Evolutionary conservation across 768 basidiomycete species (phyloP), one percentile per base, ranked within the genome.

Genomic region (Clitopilus hobsonii): DNA sequence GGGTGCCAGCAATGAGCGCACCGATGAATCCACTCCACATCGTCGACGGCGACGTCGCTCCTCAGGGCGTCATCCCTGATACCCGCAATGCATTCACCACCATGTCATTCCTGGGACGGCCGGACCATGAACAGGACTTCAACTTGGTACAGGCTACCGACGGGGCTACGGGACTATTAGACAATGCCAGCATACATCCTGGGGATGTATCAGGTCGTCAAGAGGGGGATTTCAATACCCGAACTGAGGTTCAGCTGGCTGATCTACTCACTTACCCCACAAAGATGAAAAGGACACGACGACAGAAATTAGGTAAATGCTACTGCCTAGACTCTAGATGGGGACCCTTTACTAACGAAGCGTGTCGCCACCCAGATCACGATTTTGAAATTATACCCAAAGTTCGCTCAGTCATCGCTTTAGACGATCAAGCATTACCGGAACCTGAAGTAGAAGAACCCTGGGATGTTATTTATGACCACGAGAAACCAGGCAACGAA

Each of bases 361-460:
- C 24, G 14, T 27, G 11, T 41, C 18, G n/a, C n/a, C 41, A 18
- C n/a, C 18, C 58, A 76, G 82, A 74, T 24, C 73, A 73, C 30
- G 83, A 83, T 53, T 86, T 83, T 58, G 83, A 85, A 68, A 63
- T 84, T 23, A 67, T 86, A 10, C 82, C 82, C 3, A 72, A 70
- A 28, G 64, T 81, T 38, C 80, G 75, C 26, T 73, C 78, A 28
- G 83, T 86, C 47, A 82, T 86, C 56, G 81, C 74, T 25, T 69
- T 86, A 36, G 83, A 85, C 60, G 84, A 86, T 57, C 56, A 65
- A 16, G 57, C 61, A 24, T 59, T 66, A 6, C 69, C 67, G 26
- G 79, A 80, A 55, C 65, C 75, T 53, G 66, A 69, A 18, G 54
- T 73, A 18, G 81, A 83, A 55, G 83, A 86, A 59, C 76, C 80